Conservation (phyloP, 2,329 filamentous ascomycete species). For the Xylaria sp. region DNA sequence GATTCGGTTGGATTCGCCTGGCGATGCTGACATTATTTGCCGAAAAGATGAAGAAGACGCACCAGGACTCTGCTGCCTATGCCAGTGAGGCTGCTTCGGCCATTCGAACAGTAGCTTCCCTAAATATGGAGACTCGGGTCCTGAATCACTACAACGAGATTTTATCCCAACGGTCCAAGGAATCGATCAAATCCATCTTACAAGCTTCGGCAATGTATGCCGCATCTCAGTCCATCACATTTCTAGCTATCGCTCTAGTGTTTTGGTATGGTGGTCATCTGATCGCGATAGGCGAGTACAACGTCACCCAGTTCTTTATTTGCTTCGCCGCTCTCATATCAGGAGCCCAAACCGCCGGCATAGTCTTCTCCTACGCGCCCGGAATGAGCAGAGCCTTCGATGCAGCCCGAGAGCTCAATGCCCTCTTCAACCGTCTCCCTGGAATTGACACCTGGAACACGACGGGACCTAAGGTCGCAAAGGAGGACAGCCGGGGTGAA, state of each 20-base stretch:
- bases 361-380: constrained; percentile 20
- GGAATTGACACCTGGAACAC: constrained; percentile 9
- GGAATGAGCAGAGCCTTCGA: constrained; percentile 8
- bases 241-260: constrained; percentile 49
- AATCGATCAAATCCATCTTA: constrained; percentile 27
- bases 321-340: constrained; percentile 20
- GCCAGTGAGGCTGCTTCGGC: constrained; percentile 59
- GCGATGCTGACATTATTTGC: constrained; percentile 56
- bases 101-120: constrained; percentile 57
- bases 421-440: constrained; percentile 11
- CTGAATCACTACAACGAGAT: constrained; percentile 49
- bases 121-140: constrained; percentile 52
- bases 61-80: constrained; percentile 55
- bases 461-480: constrained; percentile 55
- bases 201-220: constrained; percentile 45
- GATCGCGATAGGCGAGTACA: constrained; percentile 1
- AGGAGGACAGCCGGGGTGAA: constrained; percentile 33
- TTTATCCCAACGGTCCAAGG: constrained; percentile 42
- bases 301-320: constrained; percentile 17
- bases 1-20: constrained; percentile 55
- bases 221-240: constrained; percentile 47
- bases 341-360: constrained; percentile 16
- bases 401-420: constrained; percentile 2
- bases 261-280: constrained; percentile 49
- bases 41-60: constrained; percentile 50